Evolutionary conservation across 768 basidiomycete species (phyloP).

Genomic region (Exsudoporus frostii): DNA sequence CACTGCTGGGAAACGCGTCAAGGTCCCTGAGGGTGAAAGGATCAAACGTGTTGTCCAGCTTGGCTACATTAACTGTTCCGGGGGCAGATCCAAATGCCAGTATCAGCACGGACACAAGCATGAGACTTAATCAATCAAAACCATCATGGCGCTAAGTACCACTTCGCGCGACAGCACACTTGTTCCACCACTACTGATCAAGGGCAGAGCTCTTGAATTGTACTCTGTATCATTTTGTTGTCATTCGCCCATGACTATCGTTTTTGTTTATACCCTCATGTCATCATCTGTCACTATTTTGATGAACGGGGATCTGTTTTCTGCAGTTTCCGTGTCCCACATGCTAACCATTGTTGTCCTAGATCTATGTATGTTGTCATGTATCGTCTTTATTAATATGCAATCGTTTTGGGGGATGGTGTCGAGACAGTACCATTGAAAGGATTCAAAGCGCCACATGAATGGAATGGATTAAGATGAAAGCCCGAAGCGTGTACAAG

Average conservation of each 20-base stretch:
- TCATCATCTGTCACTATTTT: background rate
- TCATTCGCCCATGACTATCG: slow-evolving; percentile 8
- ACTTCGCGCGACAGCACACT: background rate
- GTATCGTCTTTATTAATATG: slow-evolving; percentile 18
- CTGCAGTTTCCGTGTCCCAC: slow-evolving; percentile 4
- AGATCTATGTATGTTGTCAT: slow-evolving; percentile 27
- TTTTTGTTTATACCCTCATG: slow-evolving; percentile 21
- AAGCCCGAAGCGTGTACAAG: slow-evolving; percentile 1
- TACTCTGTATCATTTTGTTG: slow-evolving; percentile 13
- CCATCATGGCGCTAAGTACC: slow-evolving; percentile 57
- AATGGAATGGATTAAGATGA: background rate
- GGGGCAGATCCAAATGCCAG: slow-evolving; percentile 42
- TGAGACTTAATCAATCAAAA: slow-evolving; percentile 37
- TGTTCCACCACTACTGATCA: slow-evolving; percentile 8
- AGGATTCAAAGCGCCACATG: background rate
- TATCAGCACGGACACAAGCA: slow-evolving; percentile 46
- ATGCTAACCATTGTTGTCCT: slow-evolving; percentile 26
- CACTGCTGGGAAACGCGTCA: slow-evolving; percentile 42
- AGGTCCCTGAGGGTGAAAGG: slow-evolving; percentile 35
- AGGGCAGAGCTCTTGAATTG: slow-evolving; percentile 16
- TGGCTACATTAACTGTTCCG: slow-evolving; percentile 29
- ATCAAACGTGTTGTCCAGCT: slow-evolving; percentile 31
- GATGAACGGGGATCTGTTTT: slow-evolving; percentile 3
- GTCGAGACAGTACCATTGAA: background rate
- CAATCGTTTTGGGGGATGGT: slow-evolving; percentile 1